phyloP scores from a whole-genome alignment of 2,329 filamentous ascomycete genomes.

The Exserohilum turcica region DNA sequence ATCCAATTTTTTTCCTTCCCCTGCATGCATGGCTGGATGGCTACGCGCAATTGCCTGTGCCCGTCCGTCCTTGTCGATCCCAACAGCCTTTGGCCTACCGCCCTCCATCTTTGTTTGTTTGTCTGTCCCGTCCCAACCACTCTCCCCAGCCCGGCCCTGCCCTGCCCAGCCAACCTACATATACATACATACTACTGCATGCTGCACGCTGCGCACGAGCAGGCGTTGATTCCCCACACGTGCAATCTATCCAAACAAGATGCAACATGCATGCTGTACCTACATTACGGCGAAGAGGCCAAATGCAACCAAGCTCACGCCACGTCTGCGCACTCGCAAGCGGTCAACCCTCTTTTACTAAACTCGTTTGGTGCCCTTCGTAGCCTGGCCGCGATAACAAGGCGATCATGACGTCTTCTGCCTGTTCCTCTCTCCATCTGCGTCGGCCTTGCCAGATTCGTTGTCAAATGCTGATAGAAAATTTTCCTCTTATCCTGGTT shows the following conservation, averaged over 20 bases:
- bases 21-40: neutral
- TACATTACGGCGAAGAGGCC: slow-evolving; percentile 3
- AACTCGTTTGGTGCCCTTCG: slow-evolving; percentile 11
- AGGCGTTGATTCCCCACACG: neutral
- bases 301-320: slow-evolving; percentile 10
- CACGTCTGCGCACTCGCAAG: slow-evolving; percentile 8
- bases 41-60: slow-evolving; percentile 2
- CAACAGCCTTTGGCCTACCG: slow-evolving; percentile 1
- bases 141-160: neutral
- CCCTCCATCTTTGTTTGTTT: neutral
- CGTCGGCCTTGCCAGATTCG: neutral
- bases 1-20: neutral
- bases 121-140: neutral
- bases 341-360: slow-evolving; percentile 5
- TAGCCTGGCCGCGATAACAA: slow-evolving; percentile 9
- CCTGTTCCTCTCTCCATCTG: neutral
- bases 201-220: neutral
- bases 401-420: slow-evolving; percentile 11
- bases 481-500: neutral
- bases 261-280: slow-evolving; percentile 3
- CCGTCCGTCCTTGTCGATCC: neutral
- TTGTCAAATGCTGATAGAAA: neutral
- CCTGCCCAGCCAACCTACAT: neutral
- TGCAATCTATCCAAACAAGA: slow-evolving; percentile 13
- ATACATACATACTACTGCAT: neutral